A percentile compares a stretch with the other conserved stretches of the same genome.
Evolutionary conservation across 139 green algal genomes (phyloP).

Genomic region (Coelastrella sp.): DNA sequence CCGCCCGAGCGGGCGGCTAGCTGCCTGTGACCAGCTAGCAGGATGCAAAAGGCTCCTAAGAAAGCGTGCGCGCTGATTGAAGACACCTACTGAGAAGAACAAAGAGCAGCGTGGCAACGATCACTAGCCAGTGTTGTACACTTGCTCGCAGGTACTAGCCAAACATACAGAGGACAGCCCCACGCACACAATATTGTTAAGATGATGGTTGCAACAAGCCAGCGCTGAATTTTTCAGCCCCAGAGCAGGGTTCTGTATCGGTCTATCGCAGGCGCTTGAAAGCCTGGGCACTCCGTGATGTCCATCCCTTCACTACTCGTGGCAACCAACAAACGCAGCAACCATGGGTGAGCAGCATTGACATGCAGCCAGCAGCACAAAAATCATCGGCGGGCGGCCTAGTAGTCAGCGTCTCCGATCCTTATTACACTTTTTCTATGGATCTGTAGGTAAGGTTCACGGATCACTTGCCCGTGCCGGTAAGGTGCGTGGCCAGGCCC

Average conservation of each 20-base stretch:
- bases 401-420: not conserved
- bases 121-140: not conserved
- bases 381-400: not conserved
- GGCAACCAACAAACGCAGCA: conserved; percentile 26
- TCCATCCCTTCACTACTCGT: conserved; percentile 9
- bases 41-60: too few relatives aligned
- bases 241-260: too few relatives aligned
- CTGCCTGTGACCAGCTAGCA: not conserved
- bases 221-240: too few relatives aligned
- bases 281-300: not conserved
- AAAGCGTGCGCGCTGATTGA: too few relatives aligned
- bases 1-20: not conserved
- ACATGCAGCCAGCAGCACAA: not conserved
- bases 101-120: not conserved
- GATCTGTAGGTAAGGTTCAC: conserved; percentile 96
- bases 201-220: too few relatives aligned
- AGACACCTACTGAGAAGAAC: too few relatives aligned
- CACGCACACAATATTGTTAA: too few relatives aligned
- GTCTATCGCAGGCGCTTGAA: not conserved
- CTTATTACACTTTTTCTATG: not conserved
- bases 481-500: conserved; percentile 99
- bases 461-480: conserved; percentile 98
- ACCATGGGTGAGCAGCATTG: conserved; percentile 19
- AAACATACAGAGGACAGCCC: too few relatives aligned
- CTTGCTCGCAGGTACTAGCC: too few relatives aligned